Conservation (phyloP, 2,329 filamentous ascomycete species). For the Monilinia fructicola region DNA sequence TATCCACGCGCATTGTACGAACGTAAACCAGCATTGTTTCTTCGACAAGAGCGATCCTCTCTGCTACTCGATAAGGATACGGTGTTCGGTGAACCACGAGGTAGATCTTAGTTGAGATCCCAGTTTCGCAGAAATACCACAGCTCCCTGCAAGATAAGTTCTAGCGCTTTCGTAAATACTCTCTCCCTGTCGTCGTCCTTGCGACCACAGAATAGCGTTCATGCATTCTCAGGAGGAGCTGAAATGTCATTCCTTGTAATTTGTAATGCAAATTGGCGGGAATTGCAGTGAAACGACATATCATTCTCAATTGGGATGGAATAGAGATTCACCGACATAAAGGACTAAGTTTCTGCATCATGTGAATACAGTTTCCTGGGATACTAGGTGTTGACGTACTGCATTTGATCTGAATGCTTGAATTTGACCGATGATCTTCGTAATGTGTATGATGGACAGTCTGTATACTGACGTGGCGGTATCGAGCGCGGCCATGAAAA, state of each 20-base stretch:
- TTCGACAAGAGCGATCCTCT: not conserved
- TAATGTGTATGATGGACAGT: not conserved
- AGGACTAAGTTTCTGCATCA: not conserved
- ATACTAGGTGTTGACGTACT: too few species aligned
- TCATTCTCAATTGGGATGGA: not conserved
- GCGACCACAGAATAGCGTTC: too few species aligned
- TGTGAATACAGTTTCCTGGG: fast-evolving
- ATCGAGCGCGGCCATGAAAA: not conserved
- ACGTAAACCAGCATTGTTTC: not conserved
- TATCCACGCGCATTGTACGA: too few species aligned
- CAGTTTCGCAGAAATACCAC: not conserved
- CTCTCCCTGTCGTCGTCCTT: not conserved
- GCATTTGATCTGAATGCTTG: not conserved
- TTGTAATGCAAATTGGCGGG: not conserved
- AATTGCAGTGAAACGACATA: not conserved
- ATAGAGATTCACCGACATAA: too few species aligned
- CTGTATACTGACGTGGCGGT: not conserved
- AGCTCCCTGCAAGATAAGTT: not conserved
- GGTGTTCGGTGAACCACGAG: too few species aligned
- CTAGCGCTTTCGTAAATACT: not conserved
- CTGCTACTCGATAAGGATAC: not conserved
- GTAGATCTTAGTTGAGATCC: too few species aligned
- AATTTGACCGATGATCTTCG: not conserved
- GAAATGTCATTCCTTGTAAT: not conserved
- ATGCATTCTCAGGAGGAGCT: not conserved